Evolutionary conservation across 805 yeast genomes (phyloP).

Genomic region (Yarrowia sp.): DNA sequence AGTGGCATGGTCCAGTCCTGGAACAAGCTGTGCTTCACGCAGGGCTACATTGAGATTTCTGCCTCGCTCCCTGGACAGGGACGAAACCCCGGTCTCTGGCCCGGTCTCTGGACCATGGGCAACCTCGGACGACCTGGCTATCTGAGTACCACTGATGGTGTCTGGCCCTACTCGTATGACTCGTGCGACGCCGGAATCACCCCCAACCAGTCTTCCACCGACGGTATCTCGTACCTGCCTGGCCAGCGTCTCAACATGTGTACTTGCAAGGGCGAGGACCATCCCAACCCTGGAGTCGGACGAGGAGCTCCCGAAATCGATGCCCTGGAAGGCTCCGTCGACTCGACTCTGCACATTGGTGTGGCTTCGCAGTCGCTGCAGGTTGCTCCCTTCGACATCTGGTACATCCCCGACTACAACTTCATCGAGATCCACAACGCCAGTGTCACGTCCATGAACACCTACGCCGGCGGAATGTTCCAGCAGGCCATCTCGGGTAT

Average conservation of each 20-base stretch:
- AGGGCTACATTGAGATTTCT: constrained; percentile 74
- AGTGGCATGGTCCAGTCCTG: constrained; percentile 91
- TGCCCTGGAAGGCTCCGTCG: constrained; percentile 78
- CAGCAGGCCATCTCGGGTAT: constrained; percentile 90
- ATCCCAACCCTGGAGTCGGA: constrained; percentile 84
- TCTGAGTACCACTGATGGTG: constrained; percentile 81
- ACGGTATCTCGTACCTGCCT: constrained; percentile 82
- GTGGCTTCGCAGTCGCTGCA: constrained; percentile 90
- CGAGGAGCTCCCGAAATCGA: constrained; percentile 97
- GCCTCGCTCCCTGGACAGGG: constrained; percentile 80
- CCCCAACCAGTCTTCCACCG: constrained; percentile 88
- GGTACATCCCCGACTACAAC: constrained; percentile 90
- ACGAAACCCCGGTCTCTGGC: constrained; percentile 83
- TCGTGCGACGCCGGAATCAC: constrained; percentile 93
- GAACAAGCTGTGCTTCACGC: constrained; percentile 87
- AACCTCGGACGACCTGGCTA: constrained; percentile 91
- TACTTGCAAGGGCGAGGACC: constrained; percentile 78
- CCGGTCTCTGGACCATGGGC: constrained; percentile 94
- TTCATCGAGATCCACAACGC: constrained; percentile 69
- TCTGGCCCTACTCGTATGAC: constrained; percentile 91
- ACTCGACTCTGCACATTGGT: constrained; percentile 45
- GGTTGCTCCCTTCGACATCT: constrained; percentile 89
- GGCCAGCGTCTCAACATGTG: constrained; percentile 80
- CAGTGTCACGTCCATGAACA: constrained; percentile 73
- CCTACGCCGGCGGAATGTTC: constrained; percentile 88